A percentile compares a stretch with the other conserved stretches of the same genome.
phyloP scores from a whole-genome alignment of 805 yeast species.

The Yarrowia osloensis region DNA sequence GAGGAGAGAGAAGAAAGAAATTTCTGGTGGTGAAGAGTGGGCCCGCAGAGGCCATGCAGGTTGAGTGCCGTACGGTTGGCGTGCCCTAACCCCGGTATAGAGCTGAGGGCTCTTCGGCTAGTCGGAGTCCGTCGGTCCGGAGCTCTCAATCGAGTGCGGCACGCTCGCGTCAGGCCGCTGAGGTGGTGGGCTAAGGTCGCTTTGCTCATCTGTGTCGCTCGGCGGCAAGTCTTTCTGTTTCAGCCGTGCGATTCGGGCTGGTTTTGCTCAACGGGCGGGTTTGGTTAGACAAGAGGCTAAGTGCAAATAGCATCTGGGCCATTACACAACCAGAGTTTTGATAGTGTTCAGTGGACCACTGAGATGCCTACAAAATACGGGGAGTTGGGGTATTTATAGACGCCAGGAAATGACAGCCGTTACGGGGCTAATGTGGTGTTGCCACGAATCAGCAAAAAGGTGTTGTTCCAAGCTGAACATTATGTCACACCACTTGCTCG shows the following conservation, averaged over 20 bases:
- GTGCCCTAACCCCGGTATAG: conserved; percentile 2
- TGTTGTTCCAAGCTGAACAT: too few species aligned
- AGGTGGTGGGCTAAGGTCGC: not conserved
- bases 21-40: conserved; percentile 8
- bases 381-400: not conserved
- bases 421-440: too few species aligned
- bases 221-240: not conserved
- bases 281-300: conserved; percentile 12
- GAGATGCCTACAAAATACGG: not conserved
- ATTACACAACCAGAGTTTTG: not conserved
- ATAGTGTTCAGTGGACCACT: not conserved
- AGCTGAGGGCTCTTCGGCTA: not conserved
- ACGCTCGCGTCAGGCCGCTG: not conserved
- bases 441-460: too few species aligned
- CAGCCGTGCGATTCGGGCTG: not conserved
- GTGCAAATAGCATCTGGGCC: not conserved
- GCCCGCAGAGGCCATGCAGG: conserved; percentile 25
- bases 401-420: too few species aligned
- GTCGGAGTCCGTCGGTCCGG: conserved; percentile 2
- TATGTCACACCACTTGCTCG: too few species aligned
- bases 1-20: conserved; percentile 23
- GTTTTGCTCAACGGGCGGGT: not conserved
- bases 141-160: not conserved
- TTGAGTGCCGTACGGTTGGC: conserved; percentile 26
- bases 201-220: not conserved